phyloP scores from a whole-genome alignment of 768 basidiomycete genomes.

The Mycena belliarum region DNA sequence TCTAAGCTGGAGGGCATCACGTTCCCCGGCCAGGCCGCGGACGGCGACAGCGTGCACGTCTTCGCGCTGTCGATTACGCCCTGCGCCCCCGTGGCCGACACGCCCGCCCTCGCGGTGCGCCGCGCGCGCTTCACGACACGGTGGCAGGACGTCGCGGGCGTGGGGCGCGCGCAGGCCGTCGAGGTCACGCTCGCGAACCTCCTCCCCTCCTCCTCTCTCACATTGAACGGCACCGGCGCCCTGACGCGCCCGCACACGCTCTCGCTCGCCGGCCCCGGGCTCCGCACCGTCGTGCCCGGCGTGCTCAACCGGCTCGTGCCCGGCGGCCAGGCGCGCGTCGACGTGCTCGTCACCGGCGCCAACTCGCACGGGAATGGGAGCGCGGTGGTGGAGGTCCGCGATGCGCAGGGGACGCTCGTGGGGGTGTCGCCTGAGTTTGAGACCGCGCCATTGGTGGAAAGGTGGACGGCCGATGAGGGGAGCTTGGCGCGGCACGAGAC shows the following conservation, averaged over 20 bases:
- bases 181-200: slow-evolving; percentile 56
- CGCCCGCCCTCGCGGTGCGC: slow-evolving; percentile 40
- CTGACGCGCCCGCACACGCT: slow-evolving; percentile 35
- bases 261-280: slow-evolving; percentile 36
- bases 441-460: slow-evolving; percentile 37
- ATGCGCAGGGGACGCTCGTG: slow-evolving; percentile 35
- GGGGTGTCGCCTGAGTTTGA: slow-evolving; percentile 39
- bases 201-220: slow-evolving; percentile 38
- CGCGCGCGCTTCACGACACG: slow-evolving; percentile 45
- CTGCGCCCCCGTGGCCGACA: slow-evolving; percentile 21
- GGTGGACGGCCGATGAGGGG: slow-evolving; percentile 39
- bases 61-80: slow-evolving; percentile 47
- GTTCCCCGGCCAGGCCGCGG: slow-evolving; percentile 35
- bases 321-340: slow-evolving; percentile 50
- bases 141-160: slow-evolving; percentile 43
- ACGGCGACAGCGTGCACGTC: slow-evolving; percentile 43
- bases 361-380: slow-evolving; percentile 25
- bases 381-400: slow-evolving; percentile 36
- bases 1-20: slow-evolving; percentile 42
- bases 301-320: slow-evolving; percentile 47
- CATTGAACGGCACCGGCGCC: slow-evolving; percentile 30
- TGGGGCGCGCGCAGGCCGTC: slow-evolving; percentile 45
- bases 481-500: slow-evolving; percentile 48
- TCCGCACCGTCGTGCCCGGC: slow-evolving; percentile 46
- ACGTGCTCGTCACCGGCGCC: slow-evolving; percentile 47